A percentile compares a stretch with the other conserved stretches of the same genome.
Conservation (phyloP, 2,329 filamentous ascomycete genomes). For the Sporothrix globosa region DNA sequence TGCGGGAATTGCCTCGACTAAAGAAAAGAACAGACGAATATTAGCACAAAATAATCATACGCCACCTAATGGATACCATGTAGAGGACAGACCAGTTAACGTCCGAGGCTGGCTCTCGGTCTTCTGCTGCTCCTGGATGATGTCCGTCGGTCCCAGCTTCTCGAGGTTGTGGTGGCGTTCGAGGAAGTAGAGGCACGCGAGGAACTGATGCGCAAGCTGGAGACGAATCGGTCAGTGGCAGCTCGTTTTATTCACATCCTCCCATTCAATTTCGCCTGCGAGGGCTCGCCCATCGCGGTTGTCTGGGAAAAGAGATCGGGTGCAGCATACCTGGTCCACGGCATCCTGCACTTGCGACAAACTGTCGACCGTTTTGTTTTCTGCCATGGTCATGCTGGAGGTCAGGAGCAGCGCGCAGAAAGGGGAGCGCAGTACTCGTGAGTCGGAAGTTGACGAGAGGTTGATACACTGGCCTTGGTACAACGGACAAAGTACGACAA, state of each 20-base stretch:
- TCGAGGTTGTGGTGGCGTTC: constrained; percentile 70
- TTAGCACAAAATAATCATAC: not conserved
- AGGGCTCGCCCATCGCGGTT: not conserved
- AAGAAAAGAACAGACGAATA: constrained; percentile 23
- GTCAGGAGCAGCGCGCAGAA: not conserved
- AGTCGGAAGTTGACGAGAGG: not conserved
- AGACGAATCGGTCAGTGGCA: constrained; percentile 9
- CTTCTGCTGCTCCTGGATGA: constrained; percentile 59
- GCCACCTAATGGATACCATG: too few relatives aligned
- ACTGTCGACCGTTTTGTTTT: constrained; percentile 66
- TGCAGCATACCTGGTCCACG: constrained; percentile 69
- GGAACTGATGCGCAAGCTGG: constrained; percentile 69
- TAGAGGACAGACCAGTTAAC: constrained; percentile 31
- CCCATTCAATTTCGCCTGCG: not conserved
- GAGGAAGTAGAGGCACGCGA: constrained; percentile 68
- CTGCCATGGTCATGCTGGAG: constrained; percentile 30
- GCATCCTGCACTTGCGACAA: constrained; percentile 85
- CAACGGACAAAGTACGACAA: not conserved
- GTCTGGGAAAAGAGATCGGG: not conserved
- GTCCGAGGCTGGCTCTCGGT: constrained; percentile 34
- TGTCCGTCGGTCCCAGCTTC: constrained; percentile 60
- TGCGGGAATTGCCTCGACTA: constrained; percentile 64
- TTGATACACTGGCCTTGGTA: not conserved
- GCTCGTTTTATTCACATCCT: constrained; percentile 14
- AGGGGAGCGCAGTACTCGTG: not conserved